Base-by-base conservation (phyloP, 768 basidiomycete species). In the Phylloporus sp. region DNA sequence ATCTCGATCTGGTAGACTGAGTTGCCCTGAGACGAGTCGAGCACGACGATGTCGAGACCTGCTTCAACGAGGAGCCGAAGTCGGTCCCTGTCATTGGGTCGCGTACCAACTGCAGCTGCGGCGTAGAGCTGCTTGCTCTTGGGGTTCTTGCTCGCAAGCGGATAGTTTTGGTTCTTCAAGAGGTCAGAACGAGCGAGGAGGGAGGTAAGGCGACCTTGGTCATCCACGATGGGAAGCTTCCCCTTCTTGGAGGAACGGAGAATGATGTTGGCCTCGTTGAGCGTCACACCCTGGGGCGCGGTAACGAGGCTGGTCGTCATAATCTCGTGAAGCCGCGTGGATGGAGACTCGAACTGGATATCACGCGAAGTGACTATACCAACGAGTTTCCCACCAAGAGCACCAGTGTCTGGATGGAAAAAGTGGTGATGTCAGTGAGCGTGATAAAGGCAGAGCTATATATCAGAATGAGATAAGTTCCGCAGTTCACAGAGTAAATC, bases 11-110 rank as follows among this genome's bases (percentile, higher is more conserved):
- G 95, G 76, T 77, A 99, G 41, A 86, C 67, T 6, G 94, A 97
- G 74, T 98, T 97, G 49, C 97, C 97, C 69, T 99, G 97, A 1
- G 91, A 93, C 5, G 95, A 97, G 64, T 99, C 97, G 56, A 99
- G 78, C 22, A 97, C 76, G 57, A 94, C 88, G 53, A 99, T 91
- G 66, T 99, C 97, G 24, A 99, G 79, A 4, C 97, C 97, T 4
- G 97, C 95, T 31, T 95, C 90, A 31, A 86, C 91, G 49, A 99
- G 88, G 13, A 94, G 76, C 12, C 72, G 72, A 31, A 99, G 85
- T 35, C 95, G 85, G 1, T 91, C 91, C 34, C 82, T 78, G 72
- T 99, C 97, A 2, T 81, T 81, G 0, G 85, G 88, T 20, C 95
- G 89, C 1, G 95, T 99, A 47, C 97, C 95, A 54, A 98, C 80